These are phyloP conservation scores for Naganishia friedmannii DNA, from an alignment of 768 basidiomycete genomes.

Conservation along the genomic window DNA sequence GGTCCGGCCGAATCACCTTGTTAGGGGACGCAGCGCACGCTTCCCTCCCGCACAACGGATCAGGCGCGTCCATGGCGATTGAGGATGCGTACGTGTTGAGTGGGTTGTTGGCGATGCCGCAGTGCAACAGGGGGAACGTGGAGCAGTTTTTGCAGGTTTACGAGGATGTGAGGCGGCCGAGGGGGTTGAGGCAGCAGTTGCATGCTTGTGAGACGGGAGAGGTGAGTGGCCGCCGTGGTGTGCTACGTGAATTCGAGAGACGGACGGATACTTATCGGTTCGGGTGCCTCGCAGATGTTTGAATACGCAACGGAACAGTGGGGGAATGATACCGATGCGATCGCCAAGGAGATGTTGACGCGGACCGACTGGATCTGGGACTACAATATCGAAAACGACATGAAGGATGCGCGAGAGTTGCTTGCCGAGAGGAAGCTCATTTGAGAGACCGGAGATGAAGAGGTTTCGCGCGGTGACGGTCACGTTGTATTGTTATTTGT, in stretches of 20 bases:
- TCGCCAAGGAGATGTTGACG: conserved; percentile 28
- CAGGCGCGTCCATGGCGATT: conserved; percentile 28
- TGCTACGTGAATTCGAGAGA: no score
- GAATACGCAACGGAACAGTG: conserved; percentile 18
- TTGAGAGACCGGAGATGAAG: background rate
- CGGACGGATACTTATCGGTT: no score
- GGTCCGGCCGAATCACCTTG: conserved; percentile 17
- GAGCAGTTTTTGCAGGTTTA: conserved; percentile 27
- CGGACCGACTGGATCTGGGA: conserved; percentile 32
- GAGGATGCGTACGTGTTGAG: conserved; percentile 28
- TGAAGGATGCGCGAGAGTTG: conserved; percentile 14
- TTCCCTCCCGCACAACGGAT: conserved; percentile 26
- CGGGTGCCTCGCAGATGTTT: conserved; percentile 19
- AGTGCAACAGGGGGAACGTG: conserved; percentile 22
- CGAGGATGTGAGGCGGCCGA: conserved; percentile 23
- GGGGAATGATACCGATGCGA: conserved; percentile 20
- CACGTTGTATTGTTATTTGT: background rate
- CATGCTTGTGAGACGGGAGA: conserved; percentile 31
- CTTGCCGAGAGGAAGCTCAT: conserved; percentile 4
- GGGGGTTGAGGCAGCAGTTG: conserved; percentile 18
- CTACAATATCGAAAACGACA: conserved; percentile 15
- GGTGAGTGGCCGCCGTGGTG: background rate
- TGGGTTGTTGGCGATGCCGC: conserved; percentile 12
- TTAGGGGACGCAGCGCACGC: conserved; percentile 28
- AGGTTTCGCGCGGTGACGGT: background rate